Evolutionary conservation across 306 rosid species (phyloP).

Genomic region (Cicer yamashitae): DNA sequence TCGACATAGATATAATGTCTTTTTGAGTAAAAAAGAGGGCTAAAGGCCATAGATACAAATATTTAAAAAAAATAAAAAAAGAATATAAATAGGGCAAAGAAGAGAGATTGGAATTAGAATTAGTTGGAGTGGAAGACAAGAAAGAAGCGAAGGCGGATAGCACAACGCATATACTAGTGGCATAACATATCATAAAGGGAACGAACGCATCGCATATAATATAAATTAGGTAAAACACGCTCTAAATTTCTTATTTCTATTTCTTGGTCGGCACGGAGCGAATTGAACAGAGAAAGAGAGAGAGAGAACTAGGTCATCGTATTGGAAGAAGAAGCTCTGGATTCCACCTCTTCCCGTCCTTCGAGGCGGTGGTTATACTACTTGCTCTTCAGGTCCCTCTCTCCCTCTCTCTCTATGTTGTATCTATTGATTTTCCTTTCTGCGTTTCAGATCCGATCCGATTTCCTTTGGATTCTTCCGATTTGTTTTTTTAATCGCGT

Average conservation of each 20-base stretch:
- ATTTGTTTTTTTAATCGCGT: constrained; percentile 22
- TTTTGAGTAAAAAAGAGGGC: too few relatives aligned
- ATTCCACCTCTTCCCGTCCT: constrained; percentile 91
- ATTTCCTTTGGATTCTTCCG: neutral
- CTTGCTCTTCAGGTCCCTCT: constrained; percentile 68
- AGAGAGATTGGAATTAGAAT: neutral
- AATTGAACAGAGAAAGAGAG: neutral
- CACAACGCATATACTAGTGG: constrained; percentile 5
- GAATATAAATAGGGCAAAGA: too few relatives aligned
- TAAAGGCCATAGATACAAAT: too few relatives aligned
- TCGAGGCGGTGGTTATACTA: constrained; percentile 91
- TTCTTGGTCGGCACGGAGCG: constrained; percentile 37
- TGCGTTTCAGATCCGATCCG: constrained; percentile 43
- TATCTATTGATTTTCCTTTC: neutral
- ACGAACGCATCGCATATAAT: neutral
- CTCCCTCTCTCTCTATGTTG: neutral
- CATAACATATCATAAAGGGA: neutral
- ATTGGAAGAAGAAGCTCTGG: constrained; percentile 73
- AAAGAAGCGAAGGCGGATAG: constrained; percentile 31
- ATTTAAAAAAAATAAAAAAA: too few relatives aligned
- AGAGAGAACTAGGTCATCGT: constrained; percentile 25
- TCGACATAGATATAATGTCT: too few relatives aligned
- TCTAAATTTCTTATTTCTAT: neutral
- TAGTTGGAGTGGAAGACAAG: constrained; percentile 40
- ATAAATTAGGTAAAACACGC: constrained; percentile 40